Evolutionary conservation across 352 stramenopile genomes (phyloP).

Genomic region (Saprolegnia diclina): DNA sequence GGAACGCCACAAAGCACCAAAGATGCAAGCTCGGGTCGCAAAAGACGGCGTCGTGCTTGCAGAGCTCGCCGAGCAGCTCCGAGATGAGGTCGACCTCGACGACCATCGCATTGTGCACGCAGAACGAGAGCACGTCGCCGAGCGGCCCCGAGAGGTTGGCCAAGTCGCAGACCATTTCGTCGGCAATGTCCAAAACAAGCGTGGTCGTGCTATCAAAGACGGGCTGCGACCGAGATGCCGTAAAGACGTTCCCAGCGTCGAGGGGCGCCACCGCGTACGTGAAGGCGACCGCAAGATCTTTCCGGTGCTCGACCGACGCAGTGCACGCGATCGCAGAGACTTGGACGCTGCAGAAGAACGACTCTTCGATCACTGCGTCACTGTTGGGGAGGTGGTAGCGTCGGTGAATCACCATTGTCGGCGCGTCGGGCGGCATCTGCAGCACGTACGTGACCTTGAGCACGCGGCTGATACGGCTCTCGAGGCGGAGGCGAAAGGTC

Average conservation of each 20-base stretch:
- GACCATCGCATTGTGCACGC: background rate
- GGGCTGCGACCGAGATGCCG: background rate
- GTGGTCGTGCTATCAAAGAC: background rate
- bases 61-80: conserved; percentile 17
- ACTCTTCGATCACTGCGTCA: background rate
- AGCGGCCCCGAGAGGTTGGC: conserved; percentile 19
- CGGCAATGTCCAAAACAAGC: background rate
- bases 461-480: background rate
- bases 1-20: conserved; percentile 21
- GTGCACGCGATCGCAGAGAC: background rate
- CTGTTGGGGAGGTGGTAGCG: background rate
- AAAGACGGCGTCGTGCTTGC: conserved; percentile 25
- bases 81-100: conserved; percentile 1
- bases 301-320: background rate
- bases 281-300: background rate
- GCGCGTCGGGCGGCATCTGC: no score
- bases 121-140: conserved; percentile 18
- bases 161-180: conserved; percentile 3
- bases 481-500: background rate
- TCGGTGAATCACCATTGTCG: background rate
- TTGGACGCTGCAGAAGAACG: background rate
- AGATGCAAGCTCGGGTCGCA: conserved; percentile 21
- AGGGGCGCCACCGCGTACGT: background rate
- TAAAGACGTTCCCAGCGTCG: background rate
- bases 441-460: background rate